Evolutionary conservation across 805 yeast genomes (phyloP).

Genomic region (Cyberlindnera maclurae): DNA sequence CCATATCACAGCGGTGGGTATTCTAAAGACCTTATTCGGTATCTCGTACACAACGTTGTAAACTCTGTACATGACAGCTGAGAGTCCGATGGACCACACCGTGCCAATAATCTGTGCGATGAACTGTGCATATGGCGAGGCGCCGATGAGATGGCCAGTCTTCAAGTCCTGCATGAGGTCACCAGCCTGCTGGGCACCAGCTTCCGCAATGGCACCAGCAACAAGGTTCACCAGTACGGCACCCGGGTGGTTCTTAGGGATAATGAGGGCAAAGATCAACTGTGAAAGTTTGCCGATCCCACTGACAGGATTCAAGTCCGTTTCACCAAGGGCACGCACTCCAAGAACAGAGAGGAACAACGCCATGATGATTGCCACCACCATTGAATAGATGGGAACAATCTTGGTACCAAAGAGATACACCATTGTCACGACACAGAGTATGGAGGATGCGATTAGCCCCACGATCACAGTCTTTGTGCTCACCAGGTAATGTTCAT

Average conservation of each 20-base stretch:
- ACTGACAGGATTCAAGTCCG: slow-evolving; percentile 93
- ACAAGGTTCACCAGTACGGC: slow-evolving; percentile 78
- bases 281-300: slow-evolving; percentile 96
- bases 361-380: slow-evolving; percentile 67
- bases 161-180: slow-evolving; percentile 96
- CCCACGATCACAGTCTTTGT: slow-evolving; percentile 49
- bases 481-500: slow-evolving; percentile 43
- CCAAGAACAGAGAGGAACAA: slow-evolving; percentile 77
- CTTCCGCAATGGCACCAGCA: slow-evolving; percentile 97
- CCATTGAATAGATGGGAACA: slow-evolving; percentile 64
- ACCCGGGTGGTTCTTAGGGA: slow-evolving; percentile 72
- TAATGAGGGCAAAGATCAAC: slow-evolving; percentile 71
- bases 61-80: slow-evolving; percentile 74
- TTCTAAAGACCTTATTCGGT: slow-evolving; percentile 73
- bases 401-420: slow-evolving; percentile 56
- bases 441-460: slow-evolving; percentile 51
- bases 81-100: slow-evolving; percentile 69
- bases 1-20: slow-evolving; percentile 97
- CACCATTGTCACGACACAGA: slow-evolving; percentile 61
- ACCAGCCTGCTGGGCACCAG: slow-evolving; percentile 99
- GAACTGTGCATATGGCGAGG: slow-evolving; percentile 89
- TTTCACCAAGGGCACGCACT: slow-evolving; percentile 92
- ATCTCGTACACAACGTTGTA: slow-evolving; percentile 79
- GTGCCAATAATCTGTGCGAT: slow-evolving; percentile 88
- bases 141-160: slow-evolving; percentile 87